Evolutionary conservation across 306 rosid species (phyloP), one percentile per base, ranked within the genome.

Genomic region (Prunus campanulata): DNA sequence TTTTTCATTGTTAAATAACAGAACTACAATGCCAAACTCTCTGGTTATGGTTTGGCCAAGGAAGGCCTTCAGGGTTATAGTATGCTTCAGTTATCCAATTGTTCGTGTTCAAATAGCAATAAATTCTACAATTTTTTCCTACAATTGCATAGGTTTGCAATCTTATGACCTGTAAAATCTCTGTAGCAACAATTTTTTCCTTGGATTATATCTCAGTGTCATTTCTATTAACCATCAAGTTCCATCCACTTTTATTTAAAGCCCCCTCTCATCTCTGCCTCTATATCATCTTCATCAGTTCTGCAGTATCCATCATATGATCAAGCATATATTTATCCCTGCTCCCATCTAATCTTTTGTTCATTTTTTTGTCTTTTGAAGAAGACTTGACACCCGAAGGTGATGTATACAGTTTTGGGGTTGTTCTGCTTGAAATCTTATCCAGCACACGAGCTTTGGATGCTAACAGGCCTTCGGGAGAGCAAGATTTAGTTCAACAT

Each of bases 41-140:
- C 97, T 13, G 99, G 92, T 82, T 96, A 92, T 66, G 99, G 99
- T 55, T 86, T 96, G 88, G 99, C 99, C 52, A 96, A 91, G 86
- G 99, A 92, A 47, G 99, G 96, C 59, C 99, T 30, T 30, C 99
- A 6, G 89, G 97, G 88, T 65, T 96, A 88, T 85, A 79, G 47
- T 30, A 30, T 30, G 35, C 35, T 30, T 30, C 35, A 4, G 35
- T 30, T 30, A 30, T 30, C 35, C 6, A 5, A 30, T 30, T 30
- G 35, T 30, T 30, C 35, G 35, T 4, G 35, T 30, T 30, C 35
- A 30, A 30, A 30, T 4, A 30, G 35, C 35, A 30, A 4, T 30
- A 30, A 30, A 30, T 30, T 30, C 35, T 30, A 30, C 35, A 5
- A 30, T 30, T 30, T 30, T 30, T 30, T 30, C 39, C 39, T 35